Evolutionary conservation across 1,284 basidiomycete species (phyloP), one percentile per base, ranked within the genome.

Genomic region (Fistulina hepatica): DNA sequence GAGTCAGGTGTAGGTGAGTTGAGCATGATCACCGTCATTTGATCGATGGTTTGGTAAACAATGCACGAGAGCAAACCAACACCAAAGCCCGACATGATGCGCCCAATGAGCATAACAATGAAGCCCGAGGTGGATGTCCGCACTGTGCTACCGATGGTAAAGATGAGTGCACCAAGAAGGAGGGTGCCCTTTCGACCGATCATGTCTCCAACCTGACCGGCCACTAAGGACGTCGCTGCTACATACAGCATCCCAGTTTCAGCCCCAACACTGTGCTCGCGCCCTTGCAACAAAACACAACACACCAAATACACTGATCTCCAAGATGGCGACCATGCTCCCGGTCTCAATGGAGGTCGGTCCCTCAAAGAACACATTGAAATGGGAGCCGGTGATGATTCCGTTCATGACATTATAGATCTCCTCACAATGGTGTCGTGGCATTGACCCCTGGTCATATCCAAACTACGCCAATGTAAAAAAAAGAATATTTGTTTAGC

Each of bases 351-450:
- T 55, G 4, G 73, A 63, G 20, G 73, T 73, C 5, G 92, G 92
- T 21, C 82, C 71, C 45, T 83, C 65, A 63, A 94, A 89, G 58
- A 71, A 85, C 43, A 73, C 71, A 51, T 73, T 77, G 63, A 95
- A 94, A 58, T 91, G 78, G 19, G 90, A 88, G 1, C 89, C 88
- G 13, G 92, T 97, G 57, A 97, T 93, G 50, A 94, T 79, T 17
- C 89, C 89, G 46, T 78, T 83, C 81, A 86, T 86, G 53, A 86
- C 81, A 42, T 81, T 80, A 48, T 3, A 19, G 8, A 31, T 19
- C 23, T 6, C 31, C 8, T 21, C 2, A 33, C 19, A 25, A 39
- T 5, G 17, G 15, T 23, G 33, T 17, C 26, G 33, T 31, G 23
- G 15, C 8, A 48, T 65, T 45, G 53, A 88, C 86, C 88, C 89